Evolutionary conservation across 2,329 filamentous ascomycete species (phyloP), one percentile per base, ranked within the genome.

Genomic region (Raffaelea albimanens): DNA sequence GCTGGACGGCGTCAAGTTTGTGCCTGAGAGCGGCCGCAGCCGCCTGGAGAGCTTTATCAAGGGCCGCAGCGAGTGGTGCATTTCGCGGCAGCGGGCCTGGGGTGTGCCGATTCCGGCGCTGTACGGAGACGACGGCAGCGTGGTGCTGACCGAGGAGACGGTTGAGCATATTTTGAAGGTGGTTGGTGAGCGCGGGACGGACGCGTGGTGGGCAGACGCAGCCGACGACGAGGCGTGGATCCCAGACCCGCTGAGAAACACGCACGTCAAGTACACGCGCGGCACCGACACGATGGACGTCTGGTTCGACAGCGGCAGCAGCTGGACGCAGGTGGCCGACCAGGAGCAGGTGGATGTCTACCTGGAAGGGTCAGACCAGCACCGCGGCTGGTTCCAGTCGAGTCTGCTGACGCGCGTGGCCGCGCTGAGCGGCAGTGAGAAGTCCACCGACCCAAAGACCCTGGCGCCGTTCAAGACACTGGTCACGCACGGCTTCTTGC

Each of bases 281-380:
- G 91, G 91, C 14, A 86, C 73, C 40, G 93, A 98, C 59, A 98
- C 93, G 0, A 98, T 98, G 93, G 93, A 98, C 63, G 93, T 98
- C 10, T 98, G 93, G 93, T 98, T 98, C 57, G 93, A 98, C 63
- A 97, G 93, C 55, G 93, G 93, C 5, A 95, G 86, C 44, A 95
- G 88, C 59, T 98, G 93, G 93, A 85, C 73, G 4, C 73, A 78
- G 59, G 71, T 68, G 23, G 22, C 31, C 33, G 22, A 38, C 56
- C 63, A 9, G 59, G 62, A 23, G 54, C 82, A 62, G 21, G 88
- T 88, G 1, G 89, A 98, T 61, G 76, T 97, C 21, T 97, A 95
- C 61, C 76, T 97, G 3, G 93, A 98, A 67, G 93, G 93, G 29
- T 87, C 85, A 3, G 93, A 98, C 63, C 93, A 98, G 63, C 93